Conservation (phyloP, 2,329 filamentous ascomycete species). For the Sclerotinia borealis region DNA sequence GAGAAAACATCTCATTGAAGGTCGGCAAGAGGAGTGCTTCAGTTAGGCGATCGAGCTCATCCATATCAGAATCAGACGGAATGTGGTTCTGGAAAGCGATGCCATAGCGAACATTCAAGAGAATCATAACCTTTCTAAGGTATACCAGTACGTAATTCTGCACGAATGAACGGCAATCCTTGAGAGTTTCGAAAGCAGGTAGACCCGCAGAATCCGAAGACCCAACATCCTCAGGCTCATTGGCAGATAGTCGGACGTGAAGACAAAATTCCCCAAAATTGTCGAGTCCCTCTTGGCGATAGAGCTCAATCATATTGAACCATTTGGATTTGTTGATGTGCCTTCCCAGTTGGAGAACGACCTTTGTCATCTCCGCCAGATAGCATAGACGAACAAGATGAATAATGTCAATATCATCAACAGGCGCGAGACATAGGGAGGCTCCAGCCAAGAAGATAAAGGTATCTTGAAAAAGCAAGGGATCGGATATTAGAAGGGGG, state of each 20-base stretch:
- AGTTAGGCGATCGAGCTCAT: slow-evolving; percentile 78
- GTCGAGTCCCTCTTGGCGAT: slow-evolving; percentile 4
- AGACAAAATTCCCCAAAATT: slow-evolving; percentile 26
- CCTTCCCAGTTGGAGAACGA: slow-evolving; percentile 54
- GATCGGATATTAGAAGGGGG: slow-evolving; percentile 28
- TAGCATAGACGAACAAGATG: slow-evolving; percentile 83
- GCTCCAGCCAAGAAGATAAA: slow-evolving; percentile 80
- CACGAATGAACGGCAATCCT: slow-evolving; percentile 54
- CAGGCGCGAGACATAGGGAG: slow-evolving; percentile 62
- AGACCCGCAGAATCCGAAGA: slow-evolving; percentile 48
- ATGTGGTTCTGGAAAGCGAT: slow-evolving; percentile 75
- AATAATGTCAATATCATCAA: slow-evolving; percentile 65
- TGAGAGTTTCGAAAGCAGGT: slow-evolving; percentile 46
- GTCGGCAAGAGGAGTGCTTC: slow-evolving; percentile 69
- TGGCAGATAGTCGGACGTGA: slow-evolving; percentile 13
- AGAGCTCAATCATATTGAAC: slow-evolving; percentile 32
- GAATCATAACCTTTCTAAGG: slow-evolving; percentile 74
- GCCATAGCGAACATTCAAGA: slow-evolving; percentile 83
- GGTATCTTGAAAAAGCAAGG: slow-evolving; percentile 62
- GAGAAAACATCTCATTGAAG: slow-evolving; percentile 65
- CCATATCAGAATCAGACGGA: slow-evolving; percentile 55
- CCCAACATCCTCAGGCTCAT: slow-evolving; percentile 26
- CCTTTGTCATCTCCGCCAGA: slow-evolving; percentile 83
- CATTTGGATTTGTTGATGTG: slow-evolving; percentile 48
- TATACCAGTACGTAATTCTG: slow-evolving; percentile 85